Base-by-base conservation (phyloP, 257 asterid species). In the Plantago elongata region DNA sequence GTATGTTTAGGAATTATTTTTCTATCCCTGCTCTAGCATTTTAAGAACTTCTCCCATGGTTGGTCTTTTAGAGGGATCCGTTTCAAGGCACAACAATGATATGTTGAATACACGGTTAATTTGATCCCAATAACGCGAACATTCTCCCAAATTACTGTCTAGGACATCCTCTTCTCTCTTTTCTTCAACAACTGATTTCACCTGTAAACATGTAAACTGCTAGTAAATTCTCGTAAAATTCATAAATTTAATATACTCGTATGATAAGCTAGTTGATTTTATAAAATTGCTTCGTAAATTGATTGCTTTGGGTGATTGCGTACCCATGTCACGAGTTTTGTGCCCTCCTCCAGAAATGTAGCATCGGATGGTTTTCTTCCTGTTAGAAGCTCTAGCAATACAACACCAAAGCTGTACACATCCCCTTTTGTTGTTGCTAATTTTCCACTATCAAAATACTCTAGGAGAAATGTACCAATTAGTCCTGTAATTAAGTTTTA, bases 301-400 rank as follows among this genome's bases (percentile, higher is more conserved):
- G n/a, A n/a, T n/a, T n/a, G n/a, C n/a, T n/a, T n/a, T n/a, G n/a
- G 27, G 27, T 1, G 27, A 2, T 22, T 34, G 4, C 5, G 3
- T 85, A 91, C 98, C 96, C 98, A 90, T 51, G 91, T 85, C 46
- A 88, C 98, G 65, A 91, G 95, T 80, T 61, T 91, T 43, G 96
- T 85, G 56, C 98, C 98, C 72, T 84, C 98, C 83, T 91, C 98
- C 7, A 88, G 34, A 61, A 88, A 91, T 59, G 88, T 59, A 77
- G 82, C 95, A 67, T 91, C 96, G 0, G 84, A 74, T 40, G 96
- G 96, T 50, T 74, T 88, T 62, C 69, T 84, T 72, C 98, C 95
- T 0, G 96, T 91, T 65, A 91, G 78, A 74, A 91, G 90, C 73
- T 91, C 98, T 11, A 91, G 88, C 57, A 90, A 72, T 44, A 91